Conservation (phyloP, 2,329 filamentous ascomycete species). For the Achaetomium macrosporum region DNA sequence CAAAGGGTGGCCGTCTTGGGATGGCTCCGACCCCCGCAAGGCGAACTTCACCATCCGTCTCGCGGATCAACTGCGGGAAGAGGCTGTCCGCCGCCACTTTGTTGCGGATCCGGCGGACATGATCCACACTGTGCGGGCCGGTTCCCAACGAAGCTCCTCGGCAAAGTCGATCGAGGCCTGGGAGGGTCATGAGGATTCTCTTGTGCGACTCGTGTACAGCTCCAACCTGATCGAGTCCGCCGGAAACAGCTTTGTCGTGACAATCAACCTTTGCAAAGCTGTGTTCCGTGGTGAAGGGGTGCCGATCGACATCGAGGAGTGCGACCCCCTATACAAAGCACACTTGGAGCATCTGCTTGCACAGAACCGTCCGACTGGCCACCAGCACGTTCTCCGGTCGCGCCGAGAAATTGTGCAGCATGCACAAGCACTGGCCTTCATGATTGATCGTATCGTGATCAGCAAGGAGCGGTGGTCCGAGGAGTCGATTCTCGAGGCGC, state of each 20-base stretch:
- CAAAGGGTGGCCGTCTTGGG: background rate
- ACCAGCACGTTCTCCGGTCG: background rate
- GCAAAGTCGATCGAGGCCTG: background rate
- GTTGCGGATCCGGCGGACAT: background rate
- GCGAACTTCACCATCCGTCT: background rate
- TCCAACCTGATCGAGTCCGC: conserved; percentile 2
- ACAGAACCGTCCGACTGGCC: background rate
- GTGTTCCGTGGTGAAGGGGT: background rate
- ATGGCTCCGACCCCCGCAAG: background rate
- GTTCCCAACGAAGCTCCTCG: background rate
- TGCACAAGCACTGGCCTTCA: background rate
- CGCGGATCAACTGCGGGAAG: background rate
- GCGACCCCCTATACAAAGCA: background rate
- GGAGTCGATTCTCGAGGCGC: background rate
- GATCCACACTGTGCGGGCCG: background rate
- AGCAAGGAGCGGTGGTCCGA: background rate
- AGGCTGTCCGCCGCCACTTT: background rate
- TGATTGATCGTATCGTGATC: background rate
- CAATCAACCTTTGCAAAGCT: background rate
- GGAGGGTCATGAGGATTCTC: background rate
- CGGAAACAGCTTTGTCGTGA: background rate
- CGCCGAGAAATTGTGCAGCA: background rate
- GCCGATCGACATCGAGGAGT: background rate
- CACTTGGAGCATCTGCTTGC: background rate
- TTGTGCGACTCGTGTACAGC: background rate